Conservation (phyloP, 2,329 filamentous ascomycete species). For the Aspergillus sp. region DNA sequence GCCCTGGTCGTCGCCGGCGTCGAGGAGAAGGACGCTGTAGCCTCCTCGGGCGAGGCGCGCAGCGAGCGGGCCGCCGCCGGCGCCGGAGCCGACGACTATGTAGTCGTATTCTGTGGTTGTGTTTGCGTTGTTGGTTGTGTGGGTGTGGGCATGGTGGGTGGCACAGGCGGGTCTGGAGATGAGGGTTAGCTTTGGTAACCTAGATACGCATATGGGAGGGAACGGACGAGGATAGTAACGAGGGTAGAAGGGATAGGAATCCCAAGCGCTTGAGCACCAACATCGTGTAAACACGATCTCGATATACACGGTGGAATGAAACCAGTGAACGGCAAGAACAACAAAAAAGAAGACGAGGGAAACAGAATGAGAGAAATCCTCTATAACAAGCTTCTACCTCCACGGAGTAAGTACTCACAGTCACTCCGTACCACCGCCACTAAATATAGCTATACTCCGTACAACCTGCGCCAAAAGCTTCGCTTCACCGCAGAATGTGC, state of each 20-base stretch:
- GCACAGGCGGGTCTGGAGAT: neutral
- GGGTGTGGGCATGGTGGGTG: neutral
- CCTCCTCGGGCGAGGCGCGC: conserved; percentile 41
- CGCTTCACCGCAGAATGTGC: neutral
- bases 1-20: conserved; percentile 44
- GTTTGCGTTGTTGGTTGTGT: neutral
- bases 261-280: conserved; percentile 5
- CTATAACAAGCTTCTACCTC: neutral
- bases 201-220: neutral
- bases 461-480: neutral
- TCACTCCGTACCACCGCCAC: neutral
- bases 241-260: neutral
- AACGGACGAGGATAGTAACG: conserved; percentile 1
- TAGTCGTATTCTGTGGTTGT: conserved; percentile 40
- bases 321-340: neutral
- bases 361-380: neutral
- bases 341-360: neutral
- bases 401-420: neutral
- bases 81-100: conserved; percentile 44
- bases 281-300: neutral
- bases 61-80: conserved; percentile 43
- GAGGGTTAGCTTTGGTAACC: neutral
- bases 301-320: neutral
- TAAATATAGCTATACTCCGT: neutral
- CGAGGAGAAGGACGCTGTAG: conserved; percentile 41